Conservation (phyloP, 2,329 filamentous ascomycete species). For the Elsinoe fawcettii region DNA sequence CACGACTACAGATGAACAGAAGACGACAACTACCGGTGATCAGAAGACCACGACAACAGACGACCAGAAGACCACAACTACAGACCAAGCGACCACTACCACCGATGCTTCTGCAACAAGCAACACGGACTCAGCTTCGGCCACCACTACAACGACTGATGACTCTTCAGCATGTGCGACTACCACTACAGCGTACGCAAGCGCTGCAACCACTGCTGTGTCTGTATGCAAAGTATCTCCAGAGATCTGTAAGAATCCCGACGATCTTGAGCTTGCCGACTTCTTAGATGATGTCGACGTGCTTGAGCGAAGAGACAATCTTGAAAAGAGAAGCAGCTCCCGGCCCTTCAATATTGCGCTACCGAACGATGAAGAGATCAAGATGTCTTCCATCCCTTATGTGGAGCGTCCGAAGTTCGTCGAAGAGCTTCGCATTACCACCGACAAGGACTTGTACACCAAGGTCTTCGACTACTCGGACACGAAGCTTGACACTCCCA, state of each 20-base stretch:
- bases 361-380: background rate
- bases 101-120: background rate
- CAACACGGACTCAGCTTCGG: background rate
- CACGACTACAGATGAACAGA: background rate
- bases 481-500: background rate
- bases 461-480: slow-evolving; percentile 6
- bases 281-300: background rate
- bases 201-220: background rate
- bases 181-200: background rate
- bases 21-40: no score
- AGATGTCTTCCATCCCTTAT: slow-evolving; percentile 2
- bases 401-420: slow-evolving; percentile 2
- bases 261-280: slow-evolving; percentile 2
- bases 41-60: background rate
- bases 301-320: background rate
- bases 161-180: background rate
- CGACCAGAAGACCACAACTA: background rate
- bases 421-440: background rate
- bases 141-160: background rate
- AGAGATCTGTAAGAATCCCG: background rate
- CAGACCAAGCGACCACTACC: background rate
- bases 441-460: slow-evolving; percentile 4
- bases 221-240: background rate
- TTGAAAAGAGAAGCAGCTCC: background rate
- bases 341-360: background rate